These are phyloP conservation scores for Phytophthora boehmeriae DNA, from an alignment of 352 stramenopile species.

Conservation along the genomic window DNA sequence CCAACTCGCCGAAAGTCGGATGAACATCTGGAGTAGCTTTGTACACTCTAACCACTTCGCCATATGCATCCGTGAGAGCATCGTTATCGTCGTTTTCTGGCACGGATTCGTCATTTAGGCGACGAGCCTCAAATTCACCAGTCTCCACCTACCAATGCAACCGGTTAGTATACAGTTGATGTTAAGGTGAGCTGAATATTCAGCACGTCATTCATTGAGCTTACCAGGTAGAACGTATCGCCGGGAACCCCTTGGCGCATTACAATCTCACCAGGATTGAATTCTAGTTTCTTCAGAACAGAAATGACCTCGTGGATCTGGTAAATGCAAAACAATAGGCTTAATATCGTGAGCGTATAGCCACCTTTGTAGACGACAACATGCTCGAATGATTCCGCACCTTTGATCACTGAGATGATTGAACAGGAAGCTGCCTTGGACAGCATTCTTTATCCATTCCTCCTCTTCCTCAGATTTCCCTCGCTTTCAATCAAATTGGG, in stretches of 20 bases:
- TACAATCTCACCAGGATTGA: constrained; percentile 88
- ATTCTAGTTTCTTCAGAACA: constrained; percentile 83
- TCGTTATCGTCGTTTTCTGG: constrained; percentile 24
- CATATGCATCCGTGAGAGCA: constrained; percentile 44
- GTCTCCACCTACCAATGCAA: constrained; percentile 55
- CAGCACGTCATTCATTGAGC: neutral
- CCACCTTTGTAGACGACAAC: no score
- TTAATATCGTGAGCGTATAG: no score
- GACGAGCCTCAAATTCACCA: constrained; percentile 81
- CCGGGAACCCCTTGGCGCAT: constrained; percentile 93
- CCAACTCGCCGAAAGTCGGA: constrained; percentile 86
- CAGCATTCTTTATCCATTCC: constrained; percentile 86
- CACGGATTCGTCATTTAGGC: constrained; percentile 40
- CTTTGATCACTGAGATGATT: constrained; percentile 89
- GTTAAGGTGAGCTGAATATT: no score
- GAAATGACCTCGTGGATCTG: constrained; percentile 88
- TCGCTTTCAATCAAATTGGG: constrained; percentile 34
- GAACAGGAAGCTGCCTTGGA: constrained; percentile 94
- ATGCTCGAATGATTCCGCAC: constrained; percentile 25
- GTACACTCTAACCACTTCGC: constrained; percentile 79
- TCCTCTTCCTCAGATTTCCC: constrained; percentile 82
- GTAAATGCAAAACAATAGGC: neutral
- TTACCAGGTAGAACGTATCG: constrained; percentile 94
- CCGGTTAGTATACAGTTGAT: neutral
- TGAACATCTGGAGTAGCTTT: constrained; percentile 61